Conservation (phyloP, 345 rosid genomes). For the Syzygium jambos region DNA sequence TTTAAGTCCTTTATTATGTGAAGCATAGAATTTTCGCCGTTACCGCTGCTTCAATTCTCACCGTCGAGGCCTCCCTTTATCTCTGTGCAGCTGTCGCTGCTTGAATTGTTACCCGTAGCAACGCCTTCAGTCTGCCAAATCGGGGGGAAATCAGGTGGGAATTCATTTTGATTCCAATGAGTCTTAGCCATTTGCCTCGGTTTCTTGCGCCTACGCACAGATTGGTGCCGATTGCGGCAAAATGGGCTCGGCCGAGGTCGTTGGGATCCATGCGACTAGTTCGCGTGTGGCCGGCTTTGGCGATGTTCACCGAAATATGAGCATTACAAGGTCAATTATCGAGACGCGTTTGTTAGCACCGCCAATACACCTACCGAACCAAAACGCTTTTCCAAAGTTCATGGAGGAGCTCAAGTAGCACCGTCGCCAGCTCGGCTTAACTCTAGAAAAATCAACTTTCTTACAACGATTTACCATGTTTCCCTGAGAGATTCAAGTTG, state of each 20-base stretch:
- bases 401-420: too few species aligned
- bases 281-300: not conserved
- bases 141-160: not conserved
- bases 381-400: too few species aligned
- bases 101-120: not conserved
- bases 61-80: not conserved
- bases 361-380: too few species aligned
- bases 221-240: constrained; percentile 12
- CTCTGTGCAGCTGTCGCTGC: too few species aligned
- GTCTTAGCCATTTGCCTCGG: not conserved
- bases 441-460: too few species aligned
- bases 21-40: not conserved
- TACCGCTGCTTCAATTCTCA: not conserved
- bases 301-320: too few species aligned
- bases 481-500: too few species aligned
- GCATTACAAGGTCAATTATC: too few species aligned
- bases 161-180: too few species aligned
- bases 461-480: too few species aligned
- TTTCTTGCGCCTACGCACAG: constrained; percentile 13
- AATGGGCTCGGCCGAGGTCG: not conserved
- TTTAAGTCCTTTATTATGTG: not conserved
- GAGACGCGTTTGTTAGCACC: too few species aligned
- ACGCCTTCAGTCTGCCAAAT: not conserved
- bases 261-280: constrained; percentile 30
- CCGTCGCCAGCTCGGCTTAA: too few species aligned